A percentile compares a stretch with the other conserved stretches of the same genome.
phyloP scores from a whole-genome alignment of 768 basidiomycete genomes.

The Gloeophyllum trabeum region DNA sequence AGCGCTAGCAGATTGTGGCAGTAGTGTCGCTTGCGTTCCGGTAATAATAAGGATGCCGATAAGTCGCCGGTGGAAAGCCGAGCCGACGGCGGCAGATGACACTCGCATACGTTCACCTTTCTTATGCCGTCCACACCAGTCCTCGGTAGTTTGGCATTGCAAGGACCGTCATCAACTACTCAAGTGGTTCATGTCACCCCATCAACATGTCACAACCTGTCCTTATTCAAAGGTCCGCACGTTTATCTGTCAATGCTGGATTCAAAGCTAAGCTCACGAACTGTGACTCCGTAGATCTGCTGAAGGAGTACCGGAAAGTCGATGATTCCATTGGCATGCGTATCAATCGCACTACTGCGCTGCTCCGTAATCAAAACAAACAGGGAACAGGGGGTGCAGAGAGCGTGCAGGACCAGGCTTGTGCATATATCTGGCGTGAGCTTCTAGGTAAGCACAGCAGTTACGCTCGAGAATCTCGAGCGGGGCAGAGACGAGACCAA shows the following conservation, averaged over 20 bases:
- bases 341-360: constrained; percentile 67
- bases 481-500: too few relatives aligned
- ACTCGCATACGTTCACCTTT: constrained; percentile 18
- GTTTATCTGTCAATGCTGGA: too few relatives aligned
- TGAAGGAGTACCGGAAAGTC: constrained; percentile 70
- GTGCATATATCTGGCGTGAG: constrained; percentile 67
- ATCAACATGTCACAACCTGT: constrained; percentile 63
- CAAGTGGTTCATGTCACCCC: constrained; percentile 66
- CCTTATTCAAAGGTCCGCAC: constrained; percentile 66
- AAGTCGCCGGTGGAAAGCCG: too few relatives aligned
- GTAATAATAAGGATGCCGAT: constrained; percentile 1
- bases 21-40: not conserved
- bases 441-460: constrained; percentile 68
- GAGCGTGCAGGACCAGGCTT: constrained; percentile 63
- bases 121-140: constrained; percentile 30
- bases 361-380: constrained; percentile 64
- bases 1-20: not conserved
- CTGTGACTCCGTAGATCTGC: constrained; percentile 40
- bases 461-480: too few relatives aligned
- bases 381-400: constrained; percentile 29
- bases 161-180: constrained; percentile 46
- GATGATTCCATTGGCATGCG: constrained; percentile 78
- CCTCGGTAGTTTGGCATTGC: constrained; percentile 59
- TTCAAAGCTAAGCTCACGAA: not conserved
- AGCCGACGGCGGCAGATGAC: too few relatives aligned